phyloP scores from a whole-genome alignment of 2,329 filamentous ascomycete species.

The Aspergillus sp. region DNA sequence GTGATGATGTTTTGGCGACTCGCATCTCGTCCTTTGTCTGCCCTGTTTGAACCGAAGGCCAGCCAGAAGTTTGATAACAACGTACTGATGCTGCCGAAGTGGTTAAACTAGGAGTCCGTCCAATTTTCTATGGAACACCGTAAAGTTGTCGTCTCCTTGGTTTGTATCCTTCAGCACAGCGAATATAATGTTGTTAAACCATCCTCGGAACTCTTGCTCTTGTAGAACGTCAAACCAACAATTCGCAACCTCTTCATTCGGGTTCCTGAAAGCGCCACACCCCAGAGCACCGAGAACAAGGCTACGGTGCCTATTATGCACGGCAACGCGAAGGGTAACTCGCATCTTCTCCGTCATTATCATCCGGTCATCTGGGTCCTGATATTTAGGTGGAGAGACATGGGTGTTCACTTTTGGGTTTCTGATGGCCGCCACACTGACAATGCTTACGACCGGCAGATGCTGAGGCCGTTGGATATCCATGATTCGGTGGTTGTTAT shows the following conservation, averaged over 20 bases:
- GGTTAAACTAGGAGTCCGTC: conserved; percentile 28
- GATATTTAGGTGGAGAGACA: conserved; percentile 35
- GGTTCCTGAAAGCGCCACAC: conserved; percentile 67
- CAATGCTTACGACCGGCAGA: conserved; percentile 56
- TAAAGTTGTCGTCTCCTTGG: conserved; percentile 31
- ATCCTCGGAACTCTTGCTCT: conserved; percentile 62
- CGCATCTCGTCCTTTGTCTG: neutral
- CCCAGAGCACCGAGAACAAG: conserved; percentile 69
- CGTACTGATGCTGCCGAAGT: no score
- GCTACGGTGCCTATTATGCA: conserved; percentile 54
- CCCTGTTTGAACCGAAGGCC: neutral
- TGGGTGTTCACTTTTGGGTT: conserved; percentile 35
- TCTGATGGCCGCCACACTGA: conserved; percentile 60
- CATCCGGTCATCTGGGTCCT: conserved; percentile 46
- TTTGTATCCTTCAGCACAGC: conserved; percentile 52
- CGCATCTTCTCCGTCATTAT: conserved; percentile 65
- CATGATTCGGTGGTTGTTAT: conserved; percentile 50
- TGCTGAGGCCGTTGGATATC: conserved; percentile 31
- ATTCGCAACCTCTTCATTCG: conserved; percentile 58
- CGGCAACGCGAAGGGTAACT: conserved; percentile 60
- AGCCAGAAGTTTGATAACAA: neutral
- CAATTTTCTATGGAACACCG: conserved; percentile 30
- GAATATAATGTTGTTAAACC: conserved; percentile 66
- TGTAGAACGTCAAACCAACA: conserved; percentile 63
- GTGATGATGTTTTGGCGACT: conserved; percentile 7